Evolutionary conservation across 495 filamentous ascomycete species (phyloP).

Genomic region (Aspergillus panamensis): DNA sequence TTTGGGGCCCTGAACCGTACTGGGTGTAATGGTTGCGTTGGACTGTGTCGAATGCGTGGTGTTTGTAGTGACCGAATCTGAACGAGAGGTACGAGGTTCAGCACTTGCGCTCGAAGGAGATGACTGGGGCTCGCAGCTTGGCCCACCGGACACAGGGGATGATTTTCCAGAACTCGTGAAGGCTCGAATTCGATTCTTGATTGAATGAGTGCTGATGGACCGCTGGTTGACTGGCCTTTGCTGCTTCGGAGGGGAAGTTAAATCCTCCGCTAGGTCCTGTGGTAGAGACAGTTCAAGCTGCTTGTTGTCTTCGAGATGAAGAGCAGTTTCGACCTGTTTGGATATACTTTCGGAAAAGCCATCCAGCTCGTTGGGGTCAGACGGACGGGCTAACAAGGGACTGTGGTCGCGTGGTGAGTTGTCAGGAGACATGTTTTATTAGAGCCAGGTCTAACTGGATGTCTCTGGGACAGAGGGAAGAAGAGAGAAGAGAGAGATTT

Average conservation of each 20-base stretch:
- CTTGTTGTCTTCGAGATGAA: constrained; percentile 10
- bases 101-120: background rate
- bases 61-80: constrained; percentile 7
- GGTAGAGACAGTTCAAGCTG: constrained; percentile 3
- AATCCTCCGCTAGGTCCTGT: background rate
- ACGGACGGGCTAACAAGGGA: background rate
- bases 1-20: constrained; percentile 3
- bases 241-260: background rate
- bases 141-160: background rate
- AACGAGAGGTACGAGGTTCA: constrained; percentile 2
- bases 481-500: background rate
- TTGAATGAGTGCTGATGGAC: background rate
- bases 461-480: background rate
- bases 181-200: constrained; percentile 12
- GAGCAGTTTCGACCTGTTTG: constrained; percentile 9
- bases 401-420: background rate
- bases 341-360: constrained; percentile 6
- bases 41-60: background rate
- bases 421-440: background rate
- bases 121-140: constrained; percentile 4
- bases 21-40: background rate
- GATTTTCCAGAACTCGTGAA: constrained; percentile 15
- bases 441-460: background rate
- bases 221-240: background rate
- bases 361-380: background rate